These are phyloP conservation scores for Solanum corneliomulleri DNA, from an alignment of 257 asterid species.

Conservation along the genomic window DNA sequence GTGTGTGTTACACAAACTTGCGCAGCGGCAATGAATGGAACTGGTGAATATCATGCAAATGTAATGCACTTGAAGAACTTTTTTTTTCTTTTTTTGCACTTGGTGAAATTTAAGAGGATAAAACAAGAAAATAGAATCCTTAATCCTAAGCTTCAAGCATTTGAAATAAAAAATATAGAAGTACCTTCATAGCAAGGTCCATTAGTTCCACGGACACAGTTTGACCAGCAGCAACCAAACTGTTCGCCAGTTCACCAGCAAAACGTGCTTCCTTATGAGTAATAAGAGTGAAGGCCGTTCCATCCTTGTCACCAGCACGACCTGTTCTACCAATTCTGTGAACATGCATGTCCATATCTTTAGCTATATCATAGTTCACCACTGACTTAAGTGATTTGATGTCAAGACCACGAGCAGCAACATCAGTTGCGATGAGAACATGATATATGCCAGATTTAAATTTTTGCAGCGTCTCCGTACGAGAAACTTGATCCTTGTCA, in stretches of 20 bases:
- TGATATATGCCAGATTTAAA: constrained; percentile 85
- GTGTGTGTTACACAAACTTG: not conserved
- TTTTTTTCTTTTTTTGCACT: not conserved
- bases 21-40: not conserved
- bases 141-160: not conserved
- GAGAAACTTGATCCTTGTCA: constrained; percentile 97
- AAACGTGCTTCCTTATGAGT: constrained; percentile 91
- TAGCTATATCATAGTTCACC: constrained; percentile 87
- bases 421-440: constrained; percentile 97
- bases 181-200: constrained; percentile 99
- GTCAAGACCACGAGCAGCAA: constrained; percentile 99
- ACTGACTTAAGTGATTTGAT: constrained; percentile 95
- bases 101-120: not conserved
- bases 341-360: constrained; percentile 99
- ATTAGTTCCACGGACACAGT: constrained; percentile 72
- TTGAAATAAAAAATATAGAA: not conserved
- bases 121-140: not conserved
- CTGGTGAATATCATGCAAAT: not conserved
- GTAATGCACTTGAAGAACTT: not conserved
- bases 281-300: constrained; percentile 90
- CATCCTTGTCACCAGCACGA: constrained; percentile 99
- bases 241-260: constrained; percentile 89
- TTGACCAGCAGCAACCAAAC: constrained; percentile 97
- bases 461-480: constrained; percentile 79
- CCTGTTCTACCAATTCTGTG: constrained; percentile 99